Evolutionary conservation across 176 grass and related monocot genomes (phyloP), one percentile per base, ranked within the genome.

Genomic region (Musa troglodytarum): DNA sequence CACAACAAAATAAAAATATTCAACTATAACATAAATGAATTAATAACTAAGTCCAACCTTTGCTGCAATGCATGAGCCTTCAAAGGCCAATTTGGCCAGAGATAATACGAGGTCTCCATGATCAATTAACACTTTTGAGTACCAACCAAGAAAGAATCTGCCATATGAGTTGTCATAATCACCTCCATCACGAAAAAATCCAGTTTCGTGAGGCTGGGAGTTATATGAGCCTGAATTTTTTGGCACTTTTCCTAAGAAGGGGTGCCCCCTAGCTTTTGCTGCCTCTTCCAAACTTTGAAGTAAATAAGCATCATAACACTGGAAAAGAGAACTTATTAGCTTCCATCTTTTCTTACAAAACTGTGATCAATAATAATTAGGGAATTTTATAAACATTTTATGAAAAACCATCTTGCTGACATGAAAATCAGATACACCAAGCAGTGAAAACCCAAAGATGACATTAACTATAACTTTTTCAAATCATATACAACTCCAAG

Each of bases 161-260:
- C 94, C 90, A 74, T 97, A 93, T 63, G 92, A 97, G 23, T 88
- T 92, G 85, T 97, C 88, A 70, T 85, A 97, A 52, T 91, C 86
- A 70, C 94, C 94, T 85, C 94, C 94, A 51, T 97, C 94, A 76
- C 83, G 80, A 43, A 97, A 93, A 72, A 97, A 97, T n/a, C 79
- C 84, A 75, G 88, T 93, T 65, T 85, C 82, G 68, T 91, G 89
- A 64, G 90, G 90, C 72, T 81, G 78, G 19, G 90, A 93, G 74
- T 88, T 91, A 83, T 97, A 93, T 62, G 89, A 87, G 68, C 86
- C 94, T 53, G 82, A 52, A 49, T 93, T 93, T 25, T 85, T 82
- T 29, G 88, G 90, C 53, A 63, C 88, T 81, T 74, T 89, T 52
- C 79, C 88, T 86, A 90, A 97, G 50, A 85, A 87, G 58, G 80